Evolutionary conservation across 805 yeast species (phyloP), one percentile per base, ranked within the genome.

Genomic region (Diddensiella caesifluorescens): DNA sequence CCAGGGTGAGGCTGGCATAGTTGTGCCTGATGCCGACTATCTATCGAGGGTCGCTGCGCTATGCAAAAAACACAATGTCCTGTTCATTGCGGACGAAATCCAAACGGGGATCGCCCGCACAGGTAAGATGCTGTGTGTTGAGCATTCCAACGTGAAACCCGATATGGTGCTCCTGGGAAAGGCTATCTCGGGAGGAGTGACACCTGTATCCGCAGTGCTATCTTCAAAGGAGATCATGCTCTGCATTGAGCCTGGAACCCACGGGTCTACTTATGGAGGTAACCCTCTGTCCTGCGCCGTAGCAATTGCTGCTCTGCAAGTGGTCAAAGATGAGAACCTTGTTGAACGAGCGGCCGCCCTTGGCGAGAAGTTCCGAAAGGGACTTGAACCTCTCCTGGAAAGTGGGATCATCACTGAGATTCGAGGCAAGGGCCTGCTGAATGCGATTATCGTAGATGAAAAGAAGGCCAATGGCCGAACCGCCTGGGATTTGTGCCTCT

Each of bases 21-120:
- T 89, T 21, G 96, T 89, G 20, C 97, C 97, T 41, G 92, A 92
- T 51, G 67, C 62, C 38, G 94, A 77, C 55, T 90, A 89, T 69
- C 74, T 90, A 52, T 65, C 79, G 40, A 68, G 71, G 54, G 95
- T 89, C 23, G 75, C 76, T 52, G 79, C 67, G 41, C 71, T 87
- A 48, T 87, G 96, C 70, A 77, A 77, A 56, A 68, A 87, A 65
- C 72, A 89, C 73, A 88, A 90, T 57, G 89, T 86, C 25, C 70
- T 90, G 61, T 75, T 90, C 56, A 89, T 90, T 65, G 87, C 95
- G 60, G 97, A 90, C 63, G 97, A 90, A 71, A 87, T 90, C 61
- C 97, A 90, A 70, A 89, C 97, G 20, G 97, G 97, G 66, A 78
- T 90, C 62, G 97, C 95, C 37, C 82, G 97, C 74, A 90, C 97